Conservation (phyloP, 1,284 basidiomycete species). For the Schizopora paradoxa region DNA sequence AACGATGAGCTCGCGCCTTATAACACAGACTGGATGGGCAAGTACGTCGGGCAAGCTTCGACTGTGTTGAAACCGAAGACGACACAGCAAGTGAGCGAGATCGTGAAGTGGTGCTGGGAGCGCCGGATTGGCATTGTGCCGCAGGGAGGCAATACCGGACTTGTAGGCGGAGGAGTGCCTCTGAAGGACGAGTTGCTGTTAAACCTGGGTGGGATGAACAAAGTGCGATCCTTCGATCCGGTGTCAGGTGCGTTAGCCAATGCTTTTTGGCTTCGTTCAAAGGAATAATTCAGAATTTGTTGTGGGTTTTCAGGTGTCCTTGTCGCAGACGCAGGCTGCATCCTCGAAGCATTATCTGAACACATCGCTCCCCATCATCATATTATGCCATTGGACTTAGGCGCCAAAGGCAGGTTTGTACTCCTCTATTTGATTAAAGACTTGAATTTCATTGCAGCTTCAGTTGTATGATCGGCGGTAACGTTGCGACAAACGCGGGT, state of each 20-base stretch:
- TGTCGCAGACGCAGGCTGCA: slow-evolving; percentile 86
- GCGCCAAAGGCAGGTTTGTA: slow-evolving; percentile 90
- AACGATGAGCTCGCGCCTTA: slow-evolving; percentile 72
- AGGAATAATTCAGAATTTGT: slow-evolving; percentile 9
- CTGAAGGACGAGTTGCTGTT: slow-evolving; percentile 87
- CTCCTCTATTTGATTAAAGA: not conserved
- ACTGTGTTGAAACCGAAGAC: slow-evolving; percentile 89
- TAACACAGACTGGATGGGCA: slow-evolving; percentile 98
- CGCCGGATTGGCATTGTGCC: slow-evolving; percentile 85
- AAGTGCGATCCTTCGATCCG: slow-evolving; percentile 88
- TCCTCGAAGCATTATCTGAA: slow-evolving; percentile 89
- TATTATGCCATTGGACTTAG: slow-evolving; percentile 97
- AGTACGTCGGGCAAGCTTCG: slow-evolving; percentile 80
- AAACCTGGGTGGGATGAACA: slow-evolving; percentile 78
- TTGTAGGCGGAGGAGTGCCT: slow-evolving; percentile 96
- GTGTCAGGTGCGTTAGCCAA: slow-evolving; percentile 62
- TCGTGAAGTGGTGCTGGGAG: slow-evolving; percentile 82
- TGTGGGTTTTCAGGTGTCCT: slow-evolving; percentile 47
- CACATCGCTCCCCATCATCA: slow-evolving; percentile 85
- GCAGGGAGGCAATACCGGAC: slow-evolving; percentile 97
- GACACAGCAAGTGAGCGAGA: slow-evolving; percentile 82
- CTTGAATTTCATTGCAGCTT: slow-evolving; percentile 9
- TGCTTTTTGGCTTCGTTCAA: slow-evolving; percentile 15
- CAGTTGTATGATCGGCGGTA: slow-evolving; percentile 97
- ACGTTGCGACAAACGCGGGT: slow-evolving; percentile 96